Base-by-base conservation (phyloP, 805 yeast species). In the Schwanniomyces occidentalis region DNA sequence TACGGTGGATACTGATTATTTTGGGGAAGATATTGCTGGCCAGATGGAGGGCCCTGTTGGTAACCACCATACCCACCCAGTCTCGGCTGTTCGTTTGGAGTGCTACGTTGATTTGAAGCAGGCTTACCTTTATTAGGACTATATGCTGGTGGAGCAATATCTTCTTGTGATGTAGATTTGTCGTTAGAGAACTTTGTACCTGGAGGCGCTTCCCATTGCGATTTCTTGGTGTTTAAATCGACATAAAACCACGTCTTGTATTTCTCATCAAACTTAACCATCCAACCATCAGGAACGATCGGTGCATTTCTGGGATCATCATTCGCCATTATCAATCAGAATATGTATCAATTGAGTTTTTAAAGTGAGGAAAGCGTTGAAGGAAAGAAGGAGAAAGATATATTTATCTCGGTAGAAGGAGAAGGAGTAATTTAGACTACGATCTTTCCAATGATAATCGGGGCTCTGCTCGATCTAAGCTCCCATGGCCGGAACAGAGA, bases 181-280 rank as follows among this genome's bases (percentile, higher is more conserved):
- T 33, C 38, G 14, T 15, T 28, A 13, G 22, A 31, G 54, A 75
- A 73, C 2, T 46, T 54, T 0, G 86, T 76, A 2, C 58, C 56
- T 21, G 23, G 39, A 10, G 96, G 97, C 9, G 80, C 78, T 34
- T 86, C 95, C 98, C 98, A 91, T 58, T 89, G 96, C 0, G 96
- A 86, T 46, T 77, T 67, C 40, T 85, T 82, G 9, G 86, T 76
- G 10, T 69, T 51, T 44, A 85, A 62, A 48, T 88, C 70, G n/a
- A 91, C 95, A 51, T 80, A 91, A 58, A 81, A 91, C 80, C 82
- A 87, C 2, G 84, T 77, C 32, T 73, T 69, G 54, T 84, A 84
- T 38, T 80, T 69, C 8, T 79, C 81, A 52, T 83, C 89, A 61
- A 76, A 80, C 32, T 80, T 79, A 27, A 93, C 82, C 40, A 80